Percentiles rank a stretch among this genome's conserved stretches.
phyloP scores from a whole-genome alignment of 805 yeast species.

The Candida lessepsii region DNA sequence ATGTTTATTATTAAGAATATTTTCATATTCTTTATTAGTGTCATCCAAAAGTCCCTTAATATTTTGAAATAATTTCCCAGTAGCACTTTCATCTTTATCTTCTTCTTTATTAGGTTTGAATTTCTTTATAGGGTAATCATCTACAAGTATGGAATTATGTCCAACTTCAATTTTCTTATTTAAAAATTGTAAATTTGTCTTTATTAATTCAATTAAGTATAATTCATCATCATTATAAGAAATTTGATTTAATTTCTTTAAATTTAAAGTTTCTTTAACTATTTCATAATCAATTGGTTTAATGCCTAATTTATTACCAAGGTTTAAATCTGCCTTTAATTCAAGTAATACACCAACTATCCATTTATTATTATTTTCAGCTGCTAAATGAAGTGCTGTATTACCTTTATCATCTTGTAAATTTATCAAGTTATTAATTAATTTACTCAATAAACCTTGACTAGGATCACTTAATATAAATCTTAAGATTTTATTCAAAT shows the following conservation, averaged over 20 bases:
- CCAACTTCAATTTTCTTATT: conserved; percentile 24
- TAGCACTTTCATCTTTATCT: conserved; percentile 16
- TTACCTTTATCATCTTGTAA: conserved; percentile 37
- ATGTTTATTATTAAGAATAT: conserved; percentile 33
- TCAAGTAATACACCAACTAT: conserved; percentile 33
- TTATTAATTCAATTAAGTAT: conserved; percentile 33
- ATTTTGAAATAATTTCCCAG: conserved; percentile 35
- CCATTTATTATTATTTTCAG: conserved; percentile 40
- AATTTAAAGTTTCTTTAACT: conserved; percentile 36
- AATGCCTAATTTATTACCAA: conserved; percentile 82
- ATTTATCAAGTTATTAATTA: conserved; percentile 27
- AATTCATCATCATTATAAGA: conserved; percentile 21
- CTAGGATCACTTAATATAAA: conserved; percentile 26
- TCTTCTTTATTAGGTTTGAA: conserved; percentile 7
- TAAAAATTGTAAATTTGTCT: conserved; percentile 34
- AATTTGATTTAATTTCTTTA: conserved; percentile 14
- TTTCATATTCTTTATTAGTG: conserved; percentile 40
- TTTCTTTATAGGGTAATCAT: conserved; percentile 7
- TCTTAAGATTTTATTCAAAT: conserved; percentile 33
- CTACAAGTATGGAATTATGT: conserved; percentile 14
- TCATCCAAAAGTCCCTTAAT: conserved; percentile 37
- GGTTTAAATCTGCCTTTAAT: conserved; percentile 50
- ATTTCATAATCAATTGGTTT: conserved; percentile 86
- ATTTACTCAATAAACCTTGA: conserved; percentile 19
- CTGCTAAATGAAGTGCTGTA: conserved; percentile 41